A percentile compares a stretch with the other conserved stretches of the same genome.
Evolutionary conservation across 768 basidiomycete genomes (phyloP).

Genomic region (Nidularia pulvinata): DNA sequence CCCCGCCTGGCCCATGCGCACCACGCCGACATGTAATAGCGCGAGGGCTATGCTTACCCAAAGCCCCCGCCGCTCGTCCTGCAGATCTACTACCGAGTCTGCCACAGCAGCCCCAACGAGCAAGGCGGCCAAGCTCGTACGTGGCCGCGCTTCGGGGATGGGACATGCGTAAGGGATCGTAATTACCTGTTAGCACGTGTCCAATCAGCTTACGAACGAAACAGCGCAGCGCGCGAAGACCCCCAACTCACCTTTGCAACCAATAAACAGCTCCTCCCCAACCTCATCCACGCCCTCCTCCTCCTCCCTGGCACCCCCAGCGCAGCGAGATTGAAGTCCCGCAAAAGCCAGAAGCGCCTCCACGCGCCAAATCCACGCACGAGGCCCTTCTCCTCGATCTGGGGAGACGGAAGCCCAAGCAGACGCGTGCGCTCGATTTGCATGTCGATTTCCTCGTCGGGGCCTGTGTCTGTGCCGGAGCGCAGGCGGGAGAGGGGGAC

Average conservation of each 20-base stretch:
- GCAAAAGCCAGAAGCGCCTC: not conserved
- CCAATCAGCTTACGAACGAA: too few relatives aligned
- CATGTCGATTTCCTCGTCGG: not conserved
- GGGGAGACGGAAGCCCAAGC: conserved; percentile 5
- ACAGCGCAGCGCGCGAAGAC: not conserved
- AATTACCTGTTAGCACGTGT: conserved; percentile 3
- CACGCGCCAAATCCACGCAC: not conserved
- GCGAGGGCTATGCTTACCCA: not conserved
- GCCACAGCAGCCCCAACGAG: conserved; percentile 17
- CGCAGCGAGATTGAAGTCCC: not conserved
- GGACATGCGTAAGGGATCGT: conserved; percentile 14
- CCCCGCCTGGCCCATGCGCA: not conserved
- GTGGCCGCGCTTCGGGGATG: conserved; percentile 8
- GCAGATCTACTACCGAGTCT: conserved; percentile 15
- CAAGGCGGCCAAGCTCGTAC: conserved; percentile 10
- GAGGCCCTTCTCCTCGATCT: not conserved
- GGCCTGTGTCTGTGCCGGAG: not conserved
- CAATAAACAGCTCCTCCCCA: conserved; percentile 8
- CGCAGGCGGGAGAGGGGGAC: conserved; percentile 5
- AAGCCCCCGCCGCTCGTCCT: not conserved
- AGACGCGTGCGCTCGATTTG: conserved; percentile 1
- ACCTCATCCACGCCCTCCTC: conserved; percentile 1
- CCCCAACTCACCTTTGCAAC: conserved; percentile 7
- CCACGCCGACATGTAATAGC: not conserved
- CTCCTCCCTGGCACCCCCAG: not conserved